Base-by-base conservation (phyloP, 805 yeast genomes). In the Wickerhamiella occidentalis region DNA sequence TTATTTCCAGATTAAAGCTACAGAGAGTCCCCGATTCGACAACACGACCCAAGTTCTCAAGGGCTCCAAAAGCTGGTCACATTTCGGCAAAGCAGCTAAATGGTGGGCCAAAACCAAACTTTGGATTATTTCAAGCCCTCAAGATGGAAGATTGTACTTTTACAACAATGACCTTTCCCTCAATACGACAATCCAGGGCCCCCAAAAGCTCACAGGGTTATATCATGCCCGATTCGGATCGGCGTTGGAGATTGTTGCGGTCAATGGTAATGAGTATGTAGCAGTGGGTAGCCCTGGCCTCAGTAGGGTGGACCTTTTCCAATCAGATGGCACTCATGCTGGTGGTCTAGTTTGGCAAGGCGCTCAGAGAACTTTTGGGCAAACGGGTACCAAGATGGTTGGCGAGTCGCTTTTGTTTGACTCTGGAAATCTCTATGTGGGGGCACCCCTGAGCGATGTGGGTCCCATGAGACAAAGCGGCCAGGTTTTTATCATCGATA, bases 221-320 rank as follows among this genome's bases (percentile, higher is more conserved):
- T 58, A 40, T 22, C 40, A 54, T 8, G 19, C 56, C 1, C 52
- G 69, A 42, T 76, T 74, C 55, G 84, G 84, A 0, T 56, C 66
- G 0, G 55, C 64, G 1, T 52, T 75, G 38, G 61, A 64, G 0
- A 55, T 55, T 1, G 63, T 69, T 52, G 56, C 51, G 0, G 17
- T 66, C 0, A 50, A 58, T 5, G 66, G 59, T 3, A 30, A 57
- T 1, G 66, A 71, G 8, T 66, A 68, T 45, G 58, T 78, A 6
- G 68, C 72, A 0, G 68, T 76, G 3, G 60, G 77, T 0, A 71
- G 74, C 47, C 82, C 84, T 0, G 83, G 84, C 0, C 37, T 58
- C 0, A 75, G 79, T 3, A 52, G 57, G 0, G 45, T 79, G 1
- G 67, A 69, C 43, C 50, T 77, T 6, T 75, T 62, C 51, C 54